Percentiles rank a stretch among this genome's conserved stretches.
These are phyloP conservation scores for Chaetomiaceae sp. DNA, from an alignment of 2,329 filamentous ascomycete species.

Conservation along the genomic window DNA sequence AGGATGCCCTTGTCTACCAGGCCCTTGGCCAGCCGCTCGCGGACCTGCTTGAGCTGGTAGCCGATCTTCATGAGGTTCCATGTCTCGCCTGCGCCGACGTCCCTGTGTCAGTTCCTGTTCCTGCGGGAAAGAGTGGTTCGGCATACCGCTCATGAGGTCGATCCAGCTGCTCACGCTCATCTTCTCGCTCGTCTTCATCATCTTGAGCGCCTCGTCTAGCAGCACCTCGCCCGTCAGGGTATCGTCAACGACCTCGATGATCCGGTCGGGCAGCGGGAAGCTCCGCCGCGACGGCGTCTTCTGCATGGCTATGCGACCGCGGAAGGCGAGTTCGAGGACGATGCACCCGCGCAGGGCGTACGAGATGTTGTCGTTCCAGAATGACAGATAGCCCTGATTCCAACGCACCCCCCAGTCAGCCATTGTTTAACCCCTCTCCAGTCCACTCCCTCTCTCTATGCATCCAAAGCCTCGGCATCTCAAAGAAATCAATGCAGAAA, in stretches of 20 bases:
- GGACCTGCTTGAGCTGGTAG: conserved; percentile 98
- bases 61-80: conserved; percentile 99
- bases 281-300: conserved; percentile 88
- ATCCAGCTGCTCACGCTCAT: conserved; percentile 99
- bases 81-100: conserved; percentile 68
- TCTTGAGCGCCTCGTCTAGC: conserved; percentile 95
- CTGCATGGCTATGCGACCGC: conserved; percentile 96
- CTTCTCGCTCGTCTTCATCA: conserved; percentile 99
- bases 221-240: conserved; percentile 94
- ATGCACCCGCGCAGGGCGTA: conserved; percentile 97
- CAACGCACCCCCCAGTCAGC: neutral
- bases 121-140: too few relatives aligned
- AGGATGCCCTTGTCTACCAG: conserved; percentile 98
- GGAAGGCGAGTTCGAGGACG: conserved; percentile 93
- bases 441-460: too few relatives aligned
- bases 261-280: conserved; percentile 85
- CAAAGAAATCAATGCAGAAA: neutral
- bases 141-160: conserved; percentile 90
- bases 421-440: neutral
- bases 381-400: conserved; percentile 88
- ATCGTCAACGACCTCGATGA: conserved; percentile 97
- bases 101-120: conserved; percentile 9
- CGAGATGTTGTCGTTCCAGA: conserved; percentile 99
- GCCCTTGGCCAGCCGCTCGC: conserved; percentile 93
- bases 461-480: conserved; percentile 13